Base-by-base conservation (phyloP, 331 rosid species). In the Rosa hybrid region DNA sequence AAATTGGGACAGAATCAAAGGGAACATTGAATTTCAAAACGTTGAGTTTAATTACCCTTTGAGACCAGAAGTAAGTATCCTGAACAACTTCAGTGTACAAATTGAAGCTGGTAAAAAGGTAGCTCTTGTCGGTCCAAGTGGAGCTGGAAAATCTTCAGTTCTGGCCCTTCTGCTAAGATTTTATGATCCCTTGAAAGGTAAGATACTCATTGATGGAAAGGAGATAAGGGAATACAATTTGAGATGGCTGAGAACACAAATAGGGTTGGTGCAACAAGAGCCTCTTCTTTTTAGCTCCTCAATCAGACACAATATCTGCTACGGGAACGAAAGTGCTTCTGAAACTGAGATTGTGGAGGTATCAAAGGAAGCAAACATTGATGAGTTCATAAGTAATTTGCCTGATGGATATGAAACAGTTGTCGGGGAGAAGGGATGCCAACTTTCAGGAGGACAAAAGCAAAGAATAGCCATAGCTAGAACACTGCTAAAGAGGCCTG, bases 371-470 rank as follows among this genome's bases (percentile, higher is more conserved):
- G 98, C 97, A 84, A 91, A 88, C 84, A 80, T 90, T 84, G 87
- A 94, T 81, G 97, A 89, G 77, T 94, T 94, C 83, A 78, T 90
- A 39, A 87, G 97, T 77, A 87, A 76, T 72, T 82, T 94, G 69
- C 97, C 97, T 45, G 86, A 92, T 69, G 97, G 97, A 71, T 92
- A 91, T 76, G 81, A 88, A 81, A 94, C 95, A 12, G 82, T 88
- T 46, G 97, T 92, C 83, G 97, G 97, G 74, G 94, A 94, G 78
- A 92, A 84, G 81, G 98, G 97, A 5, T 90, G 97, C 82, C 97
- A 94, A 85, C 94, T 94, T 63, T 94, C 98, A 41, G 97, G 98
- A 54, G 98, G 97, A 78, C 98, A 94, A 82, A 94, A 92, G 83
- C 98, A 94, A 80, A 92, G 98, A 88, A 86, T 92, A 81, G 97